Evolutionary conservation across 768 basidiomycete genomes (phyloP).

Genomic region (Dentipellis fragilis): DNA sequence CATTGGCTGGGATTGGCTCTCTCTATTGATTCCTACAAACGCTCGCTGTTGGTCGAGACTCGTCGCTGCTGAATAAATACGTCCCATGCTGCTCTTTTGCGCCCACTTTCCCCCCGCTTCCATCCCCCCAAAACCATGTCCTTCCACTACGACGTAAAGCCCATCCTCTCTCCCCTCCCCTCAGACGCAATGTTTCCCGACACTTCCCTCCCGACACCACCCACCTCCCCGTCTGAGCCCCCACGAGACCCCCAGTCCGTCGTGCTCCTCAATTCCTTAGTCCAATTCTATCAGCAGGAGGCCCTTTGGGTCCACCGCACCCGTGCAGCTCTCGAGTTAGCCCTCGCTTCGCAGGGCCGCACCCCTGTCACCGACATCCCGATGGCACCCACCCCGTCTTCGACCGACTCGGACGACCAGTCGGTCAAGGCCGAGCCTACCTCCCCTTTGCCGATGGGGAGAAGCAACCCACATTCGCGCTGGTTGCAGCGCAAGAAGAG

Average conservation of each 20-base stretch:
- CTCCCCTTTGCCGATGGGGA: constrained; percentile 16
- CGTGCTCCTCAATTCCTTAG: constrained; percentile 52
- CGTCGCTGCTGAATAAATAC: neutral
- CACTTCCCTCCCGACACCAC: constrained; percentile 20
- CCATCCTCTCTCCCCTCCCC: constrained; percentile 4
- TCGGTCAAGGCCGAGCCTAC: constrained; percentile 24
- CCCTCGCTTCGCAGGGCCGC: constrained; percentile 20
- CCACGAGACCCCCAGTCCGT: constrained; percentile 26
- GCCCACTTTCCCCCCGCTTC: neutral
- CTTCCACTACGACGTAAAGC: neutral
- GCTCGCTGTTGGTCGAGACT: constrained; percentile 7
- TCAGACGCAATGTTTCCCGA: constrained; percentile 8
- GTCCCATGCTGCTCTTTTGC: neutral
- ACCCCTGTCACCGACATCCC: constrained; percentile 13
- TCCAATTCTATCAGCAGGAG: constrained; percentile 60
- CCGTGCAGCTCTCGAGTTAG: constrained; percentile 48
- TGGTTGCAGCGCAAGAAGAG: constrained; percentile 53
- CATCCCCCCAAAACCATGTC: neutral
- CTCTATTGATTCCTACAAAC: neutral
- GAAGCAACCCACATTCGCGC: constrained; percentile 21
- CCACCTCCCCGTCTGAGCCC: constrained; percentile 18
- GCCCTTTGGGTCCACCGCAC: constrained; percentile 64
- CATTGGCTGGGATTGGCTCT: neutral
- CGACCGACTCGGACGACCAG: constrained; percentile 13
- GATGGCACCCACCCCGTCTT: constrained; percentile 8